Evolutionary conservation across 2,329 filamentous ascomycete species (phyloP).

Genomic region (Aspergillus fumigatus): DNA sequence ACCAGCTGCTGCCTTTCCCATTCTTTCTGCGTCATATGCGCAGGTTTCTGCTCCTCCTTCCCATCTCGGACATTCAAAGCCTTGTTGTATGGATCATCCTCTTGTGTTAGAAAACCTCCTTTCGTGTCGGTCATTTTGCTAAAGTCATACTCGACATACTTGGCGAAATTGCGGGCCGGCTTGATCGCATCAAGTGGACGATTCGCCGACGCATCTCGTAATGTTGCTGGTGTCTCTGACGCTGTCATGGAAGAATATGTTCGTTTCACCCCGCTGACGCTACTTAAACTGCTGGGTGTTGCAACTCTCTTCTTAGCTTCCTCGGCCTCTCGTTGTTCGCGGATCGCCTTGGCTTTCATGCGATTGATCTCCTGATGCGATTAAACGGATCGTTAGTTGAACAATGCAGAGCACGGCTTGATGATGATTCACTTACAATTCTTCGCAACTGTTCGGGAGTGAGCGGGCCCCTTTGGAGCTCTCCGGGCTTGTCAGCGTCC

Average conservation of each 20-base stretch:
- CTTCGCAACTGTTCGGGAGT: conserved; percentile 59
- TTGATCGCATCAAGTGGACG: conserved; percentile 53
- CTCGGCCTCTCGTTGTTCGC: conserved; percentile 66
- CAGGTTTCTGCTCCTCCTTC: conserved; percentile 62
- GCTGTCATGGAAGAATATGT: conserved; percentile 59
- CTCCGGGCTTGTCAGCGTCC: conserved; percentile 31
- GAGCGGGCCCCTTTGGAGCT: conserved; percentile 39
- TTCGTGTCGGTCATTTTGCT: conserved; percentile 98
- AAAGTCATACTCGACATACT: conserved; percentile 97
- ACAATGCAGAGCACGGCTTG: background rate
- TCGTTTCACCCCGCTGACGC: conserved; percentile 67
- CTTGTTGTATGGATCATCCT: conserved; percentile 87
- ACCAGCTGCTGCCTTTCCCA: conserved; percentile 84
- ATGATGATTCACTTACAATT: conserved; percentile 41
- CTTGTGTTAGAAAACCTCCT: conserved; percentile 84
- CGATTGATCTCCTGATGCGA: conserved; percentile 88
- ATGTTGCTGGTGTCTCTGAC: conserved; percentile 51
- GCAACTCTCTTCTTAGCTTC: conserved; percentile 38
- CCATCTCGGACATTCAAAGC: conserved; percentile 58
- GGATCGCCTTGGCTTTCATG: conserved; percentile 81
- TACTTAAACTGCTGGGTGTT: conserved; percentile 32
- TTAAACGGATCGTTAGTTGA: conserved; percentile 8
- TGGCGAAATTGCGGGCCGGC: conserved; percentile 81
- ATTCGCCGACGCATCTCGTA: conserved; percentile 56
- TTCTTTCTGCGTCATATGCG: conserved; percentile 82